Evolutionary conservation across 805 yeast genomes (phyloP), one percentile per base, ranked within the genome.

Genomic region (Yarrowia phangngaensis): DNA sequence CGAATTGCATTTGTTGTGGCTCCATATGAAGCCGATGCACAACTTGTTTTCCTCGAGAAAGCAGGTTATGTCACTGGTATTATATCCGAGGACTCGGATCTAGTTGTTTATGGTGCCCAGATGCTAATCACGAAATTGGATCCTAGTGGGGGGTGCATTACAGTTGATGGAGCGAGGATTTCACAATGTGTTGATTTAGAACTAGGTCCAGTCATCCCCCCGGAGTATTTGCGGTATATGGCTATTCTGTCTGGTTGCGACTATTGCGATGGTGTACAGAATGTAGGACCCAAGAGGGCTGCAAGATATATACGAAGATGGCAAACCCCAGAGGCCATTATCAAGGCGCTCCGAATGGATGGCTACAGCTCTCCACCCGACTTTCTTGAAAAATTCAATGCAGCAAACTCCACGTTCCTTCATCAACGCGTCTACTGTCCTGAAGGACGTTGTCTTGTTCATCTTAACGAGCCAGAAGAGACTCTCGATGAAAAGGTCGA

Each of bases 11-110:
- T 76, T 58, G 76, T 92, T 6, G 98, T 92, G 7, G 97, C 99
- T 0, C 99, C 99, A 0, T 92, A 87, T 62, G 99, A 92, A 66
- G 98, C 98, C 0, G 99, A 92, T 63, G 83, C 98, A 1, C 98
- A 92, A 64, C 78, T 92, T 83, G 97, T 89, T 8, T 87, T 80
- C 58, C 71, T 92, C 32, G 97, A 90, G 61, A 76, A 78, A 52
- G 55, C 66, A 0, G 90, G 90, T 0, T 46, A 78, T 1, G 90
- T 87, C 5, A 82, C 87, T 53, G 97, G 90, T 0, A 84, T 92
- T 4, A 71, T 92, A 7, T 82, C 95, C 31, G 99, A 92, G 60
- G 99, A 92, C 62, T 88, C 97, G 0, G 99, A 92, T 67, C 70
- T 92, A 55, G 68, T 92, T 16, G 73, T 92, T 1, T 92, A 90